Evolutionary conservation across 2,329 filamentous ascomycete genomes (phyloP).

Genomic region (Aspergillus transmontanensis): DNA sequence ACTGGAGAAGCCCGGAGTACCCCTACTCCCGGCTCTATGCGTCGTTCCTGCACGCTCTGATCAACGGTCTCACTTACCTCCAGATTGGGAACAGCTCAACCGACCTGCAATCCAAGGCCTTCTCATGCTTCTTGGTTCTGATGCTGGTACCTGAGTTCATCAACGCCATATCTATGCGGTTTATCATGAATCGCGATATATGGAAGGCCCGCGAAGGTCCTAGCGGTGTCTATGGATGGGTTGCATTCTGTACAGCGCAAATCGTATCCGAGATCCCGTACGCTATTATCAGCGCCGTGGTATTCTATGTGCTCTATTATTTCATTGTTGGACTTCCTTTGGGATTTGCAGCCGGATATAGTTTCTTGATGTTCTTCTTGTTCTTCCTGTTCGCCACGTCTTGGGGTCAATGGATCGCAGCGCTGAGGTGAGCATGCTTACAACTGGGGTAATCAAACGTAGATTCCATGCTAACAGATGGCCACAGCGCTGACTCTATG

Average conservation of each 20-base stretch:
- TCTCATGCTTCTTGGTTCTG: constrained; percentile 65
- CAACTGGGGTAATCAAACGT: neutral
- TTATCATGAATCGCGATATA: constrained; percentile 68
- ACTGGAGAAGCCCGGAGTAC: constrained; percentile 74
- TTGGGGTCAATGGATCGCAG: constrained; percentile 80
- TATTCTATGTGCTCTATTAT: constrained; percentile 74
- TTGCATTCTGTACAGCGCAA: constrained; percentile 69
- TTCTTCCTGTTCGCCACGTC: constrained; percentile 71
- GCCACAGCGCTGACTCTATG: constrained; percentile 55
- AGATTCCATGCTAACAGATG: neutral
- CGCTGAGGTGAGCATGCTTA: constrained; percentile 57
- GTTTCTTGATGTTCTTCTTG: constrained; percentile 71
- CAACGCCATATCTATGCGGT: constrained; percentile 70
- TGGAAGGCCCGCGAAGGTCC: constrained; percentile 71
- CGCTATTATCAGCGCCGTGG: constrained; percentile 59
- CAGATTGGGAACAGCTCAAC: constrained; percentile 63
- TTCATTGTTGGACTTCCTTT: constrained; percentile 68
- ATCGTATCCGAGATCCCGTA: constrained; percentile 69
- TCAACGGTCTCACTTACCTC: constrained; percentile 75
- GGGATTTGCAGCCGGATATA: constrained; percentile 66
- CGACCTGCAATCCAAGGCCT: constrained; percentile 71
- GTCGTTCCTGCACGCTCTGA: constrained; percentile 66
- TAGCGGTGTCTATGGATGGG: constrained; percentile 70
- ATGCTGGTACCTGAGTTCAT: constrained; percentile 68
- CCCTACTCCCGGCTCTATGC: constrained; percentile 73